Conservation (phyloP, 1,284 basidiomycete species). For the Sporisorium graminicola region DNA sequence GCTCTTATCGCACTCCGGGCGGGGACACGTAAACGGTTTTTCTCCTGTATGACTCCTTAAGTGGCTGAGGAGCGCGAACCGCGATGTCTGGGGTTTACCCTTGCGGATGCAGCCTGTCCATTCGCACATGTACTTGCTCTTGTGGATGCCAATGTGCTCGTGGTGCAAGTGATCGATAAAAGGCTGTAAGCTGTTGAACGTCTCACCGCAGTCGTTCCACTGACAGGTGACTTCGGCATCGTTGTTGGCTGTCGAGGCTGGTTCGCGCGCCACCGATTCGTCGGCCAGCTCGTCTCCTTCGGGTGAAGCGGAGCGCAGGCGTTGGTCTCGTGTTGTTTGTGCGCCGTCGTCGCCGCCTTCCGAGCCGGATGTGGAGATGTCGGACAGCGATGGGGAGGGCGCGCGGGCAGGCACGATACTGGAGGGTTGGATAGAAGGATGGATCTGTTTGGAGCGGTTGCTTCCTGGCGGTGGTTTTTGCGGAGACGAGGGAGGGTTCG, state of each 20-base stretch:
- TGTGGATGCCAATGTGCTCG: constrained; percentile 83
- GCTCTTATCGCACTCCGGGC: constrained; percentile 89
- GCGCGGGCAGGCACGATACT: constrained; percentile 23
- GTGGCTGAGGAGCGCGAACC: constrained; percentile 87
- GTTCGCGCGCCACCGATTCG: constrained; percentile 27
- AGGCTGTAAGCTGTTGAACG: constrained; percentile 78
- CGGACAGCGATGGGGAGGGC: constrained; percentile 40
- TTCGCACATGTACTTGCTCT: constrained; percentile 87
- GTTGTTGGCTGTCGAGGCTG: constrained; percentile 16
- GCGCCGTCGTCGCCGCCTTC: constrained; percentile 43
- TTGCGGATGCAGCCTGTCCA: constrained; percentile 84
- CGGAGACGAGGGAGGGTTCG: constrained; percentile 43
- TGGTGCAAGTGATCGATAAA: constrained; percentile 83
- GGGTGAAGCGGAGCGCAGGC: constrained; percentile 30
- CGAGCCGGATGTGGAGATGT: constrained; percentile 61
- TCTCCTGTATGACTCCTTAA: constrained; percentile 86
- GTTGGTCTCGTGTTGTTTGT: neutral
- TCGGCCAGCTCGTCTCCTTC: constrained; percentile 54
- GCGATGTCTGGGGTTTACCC: constrained; percentile 84
- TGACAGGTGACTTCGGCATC: constrained; percentile 73
- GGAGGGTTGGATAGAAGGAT: constrained; percentile 6
- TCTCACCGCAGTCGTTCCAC: constrained; percentile 81
- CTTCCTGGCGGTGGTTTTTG: constrained; percentile 27
- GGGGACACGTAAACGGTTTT: constrained; percentile 86
- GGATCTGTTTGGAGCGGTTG: constrained; percentile 7